Conservation (phyloP, 768 basidiomycete species). For the Mycena venus region DNA sequence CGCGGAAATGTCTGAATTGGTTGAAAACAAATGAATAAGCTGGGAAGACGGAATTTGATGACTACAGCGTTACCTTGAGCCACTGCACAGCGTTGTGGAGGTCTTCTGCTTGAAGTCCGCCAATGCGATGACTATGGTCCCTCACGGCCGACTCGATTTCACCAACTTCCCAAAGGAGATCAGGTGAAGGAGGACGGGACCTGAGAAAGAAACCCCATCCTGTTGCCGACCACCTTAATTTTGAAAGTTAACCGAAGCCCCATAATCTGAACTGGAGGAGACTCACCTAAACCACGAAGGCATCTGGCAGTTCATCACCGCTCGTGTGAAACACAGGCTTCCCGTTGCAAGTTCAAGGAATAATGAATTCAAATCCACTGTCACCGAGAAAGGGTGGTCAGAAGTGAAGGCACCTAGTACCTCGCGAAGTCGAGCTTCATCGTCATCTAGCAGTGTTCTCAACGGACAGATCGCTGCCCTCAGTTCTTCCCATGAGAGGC, state of each 20-base stretch:
- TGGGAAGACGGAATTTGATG: neutral
- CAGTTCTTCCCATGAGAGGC: neutral
- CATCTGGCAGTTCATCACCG: neutral
- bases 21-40: no score
- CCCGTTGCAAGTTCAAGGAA: neutral
- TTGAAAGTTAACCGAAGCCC: neutral
- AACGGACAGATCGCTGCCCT: neutral
- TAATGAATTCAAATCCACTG: neutral
- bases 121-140: neutral
- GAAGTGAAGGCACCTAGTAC: neutral
- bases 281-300: neutral
- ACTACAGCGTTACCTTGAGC: neutral
- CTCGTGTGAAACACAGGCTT: neutral
- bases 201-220: slow-evolving; percentile 1
- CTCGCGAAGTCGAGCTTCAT: neutral
- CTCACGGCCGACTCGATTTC: neutral
- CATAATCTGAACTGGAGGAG: neutral
- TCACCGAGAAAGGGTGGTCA: neutral
- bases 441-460: neutral
- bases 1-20: neutral
- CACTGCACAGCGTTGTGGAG: neutral
- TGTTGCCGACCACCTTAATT: neutral
- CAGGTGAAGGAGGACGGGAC: neutral
- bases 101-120: neutral
- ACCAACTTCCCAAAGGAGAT: neutral